A percentile compares a stretch with the other conserved stretches of the same genome.
Conservation (phyloP, 1,139 yeast genomes). For the Zygoascus hellenicus region DNA sequence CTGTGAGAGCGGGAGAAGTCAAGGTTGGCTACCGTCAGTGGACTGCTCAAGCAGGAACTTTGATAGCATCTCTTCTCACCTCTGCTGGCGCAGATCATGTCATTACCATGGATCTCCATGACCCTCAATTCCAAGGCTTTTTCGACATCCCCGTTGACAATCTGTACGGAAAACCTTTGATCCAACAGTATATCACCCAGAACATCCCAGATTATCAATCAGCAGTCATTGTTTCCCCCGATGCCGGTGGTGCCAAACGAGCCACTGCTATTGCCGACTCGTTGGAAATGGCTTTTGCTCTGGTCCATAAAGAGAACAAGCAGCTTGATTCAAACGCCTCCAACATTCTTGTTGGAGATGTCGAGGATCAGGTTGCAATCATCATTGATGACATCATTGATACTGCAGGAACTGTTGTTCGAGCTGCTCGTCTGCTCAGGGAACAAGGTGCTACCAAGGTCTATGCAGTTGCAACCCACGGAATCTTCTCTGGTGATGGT, state of each 20-base stretch:
- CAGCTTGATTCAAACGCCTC: conserved; percentile 41
- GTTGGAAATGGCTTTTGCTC: conserved; percentile 82
- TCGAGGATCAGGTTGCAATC: conserved; percentile 74
- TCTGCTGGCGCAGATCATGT: conserved; percentile 96
- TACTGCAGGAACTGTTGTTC: conserved; percentile 83
- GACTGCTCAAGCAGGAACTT: conserved; percentile 94
- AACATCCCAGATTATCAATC: conserved; percentile 68
- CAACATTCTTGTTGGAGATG: conserved; percentile 93
- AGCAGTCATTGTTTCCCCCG: conserved; percentile 88
- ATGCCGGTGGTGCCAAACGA: conserved; percentile 96
- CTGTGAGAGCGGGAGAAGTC: conserved; percentile 25
- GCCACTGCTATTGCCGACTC: conserved; percentile 94
- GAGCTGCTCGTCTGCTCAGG: conserved; percentile 86
- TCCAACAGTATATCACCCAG: conserved; percentile 72
- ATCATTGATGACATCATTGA: conserved; percentile 91
- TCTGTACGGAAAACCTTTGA: conserved; percentile 74
- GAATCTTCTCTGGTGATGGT: conserved; percentile 90
- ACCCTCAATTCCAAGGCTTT: conserved; percentile 90
- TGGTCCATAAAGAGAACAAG: conserved; percentile 91
- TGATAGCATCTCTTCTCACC: conserved; percentile 80
- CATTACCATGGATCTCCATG: conserved; percentile 96
- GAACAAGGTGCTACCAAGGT: conserved; percentile 89
- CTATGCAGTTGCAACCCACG: conserved; percentile 88
- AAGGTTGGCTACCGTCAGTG: conserved; percentile 77
- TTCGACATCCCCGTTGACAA: conserved; percentile 92